Evolutionary conservation across 768 basidiomycete species (phyloP).

Genomic region (Suillus paluster): DNA sequence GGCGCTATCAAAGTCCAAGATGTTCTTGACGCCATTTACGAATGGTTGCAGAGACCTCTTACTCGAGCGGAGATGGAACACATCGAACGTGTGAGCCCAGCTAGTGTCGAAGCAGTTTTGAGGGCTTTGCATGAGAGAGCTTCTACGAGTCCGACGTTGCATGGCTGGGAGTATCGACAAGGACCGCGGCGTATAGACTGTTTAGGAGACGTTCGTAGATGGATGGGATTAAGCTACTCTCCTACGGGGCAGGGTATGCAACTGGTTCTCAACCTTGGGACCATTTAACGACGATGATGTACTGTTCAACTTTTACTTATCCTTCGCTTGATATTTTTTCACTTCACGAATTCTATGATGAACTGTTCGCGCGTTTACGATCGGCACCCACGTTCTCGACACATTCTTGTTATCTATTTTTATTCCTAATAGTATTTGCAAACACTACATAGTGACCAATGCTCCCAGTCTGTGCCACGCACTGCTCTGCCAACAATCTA

Average conservation of each 20-base stretch:
- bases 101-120: slow-evolving; percentile 24
- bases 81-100: slow-evolving; percentile 21
- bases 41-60: slow-evolving; percentile 51
- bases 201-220: slow-evolving; percentile 40
- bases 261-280: not conserved
- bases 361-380: not conserved
- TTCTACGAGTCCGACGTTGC: slow-evolving; percentile 42
- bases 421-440: not conserved
- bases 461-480: too few species aligned
- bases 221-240: slow-evolving; percentile 3
- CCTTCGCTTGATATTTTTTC: not conserved
- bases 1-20: slow-evolving; percentile 54
- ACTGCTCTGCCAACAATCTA: not conserved
- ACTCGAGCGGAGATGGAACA: slow-evolving; percentile 33
- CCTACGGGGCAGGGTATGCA: slow-evolving; percentile 6
- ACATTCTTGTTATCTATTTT: not conserved
- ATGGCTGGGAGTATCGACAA: slow-evolving; percentile 40
- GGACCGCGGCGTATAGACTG: slow-evolving; percentile 56
- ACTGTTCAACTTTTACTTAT: not conserved
- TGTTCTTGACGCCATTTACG: slow-evolving; percentile 52
- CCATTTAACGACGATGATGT: not conserved
- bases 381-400: too few species aligned
- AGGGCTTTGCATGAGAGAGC: slow-evolving; percentile 42
- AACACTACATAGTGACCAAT: not conserved
- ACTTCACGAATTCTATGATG: not conserved